Base-by-base conservation (phyloP, 2,329 filamentous ascomycete species). In the Colletotrichum tamarilloi region DNA sequence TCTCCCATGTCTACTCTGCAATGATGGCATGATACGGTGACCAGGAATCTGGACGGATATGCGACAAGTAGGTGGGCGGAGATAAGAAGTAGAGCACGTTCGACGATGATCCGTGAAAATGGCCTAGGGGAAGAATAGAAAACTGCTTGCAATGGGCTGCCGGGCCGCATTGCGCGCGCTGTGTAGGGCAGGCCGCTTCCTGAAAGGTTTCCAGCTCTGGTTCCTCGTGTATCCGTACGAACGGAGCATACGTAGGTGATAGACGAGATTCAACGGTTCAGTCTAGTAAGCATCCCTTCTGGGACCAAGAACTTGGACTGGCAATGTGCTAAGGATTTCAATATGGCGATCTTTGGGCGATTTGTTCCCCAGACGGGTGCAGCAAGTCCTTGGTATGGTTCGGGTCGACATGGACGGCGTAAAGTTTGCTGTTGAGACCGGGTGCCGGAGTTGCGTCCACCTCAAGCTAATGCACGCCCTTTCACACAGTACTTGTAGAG, bases 371-470 rank as follows among this genome's bases (percentile, higher is more conserved):
- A 56, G 22, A 30, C 16, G 28, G 30, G 32, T 64, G 12, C 22
- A 22, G 38, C n/a, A 32, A 49, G 59, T 64, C 42, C 38, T 6
- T 58, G 55, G 1, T 19, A 38, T 35, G 56, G 56, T 66, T 62
- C 49, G 46, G 16, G 8, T 66, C 26, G 49, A 66, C 32, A 35
- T 7, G 46, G 49, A 52, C 46, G 30, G 32, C 59, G 30, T 56
- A 71, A 49, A 71, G 67, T 73, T 62, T 62, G 56, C 62, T 62
- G 9, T 71, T 71, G 62, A 73, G 67, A 73, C 71, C 67, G 71
- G 71, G 60, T 66, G 56, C 56, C 71, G 71, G 71, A 66, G 46
- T 62, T 12, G 16, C 32, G 28, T 38, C 55, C 59, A 46, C 42
- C 22, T 68, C n/a, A 35, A 64, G 52, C 60, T 65, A 49, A 64